These are phyloP conservation scores for Lyophyllum semitale DNA, from an alignment of 768 basidiomycete genomes.

Conservation along the genomic window DNA sequence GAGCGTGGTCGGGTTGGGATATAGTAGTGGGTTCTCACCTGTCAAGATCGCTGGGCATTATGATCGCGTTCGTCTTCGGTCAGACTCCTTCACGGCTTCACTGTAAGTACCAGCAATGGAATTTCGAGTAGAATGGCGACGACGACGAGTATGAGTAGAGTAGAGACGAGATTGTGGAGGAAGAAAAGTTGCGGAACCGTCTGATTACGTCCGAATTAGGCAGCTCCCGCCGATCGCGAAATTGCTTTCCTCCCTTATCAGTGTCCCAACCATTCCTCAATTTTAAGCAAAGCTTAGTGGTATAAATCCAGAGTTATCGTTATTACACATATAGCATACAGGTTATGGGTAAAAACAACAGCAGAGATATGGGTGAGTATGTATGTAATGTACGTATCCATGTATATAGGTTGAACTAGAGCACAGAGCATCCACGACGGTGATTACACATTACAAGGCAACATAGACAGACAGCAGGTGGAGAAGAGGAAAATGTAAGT, in stretches of 20 bases:
- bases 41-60: conserved; percentile 27
- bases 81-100: no score
- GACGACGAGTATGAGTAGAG: neutral
- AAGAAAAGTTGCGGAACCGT: neutral
- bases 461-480: no score
- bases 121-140: neutral
- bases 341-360: no score
- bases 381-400: neutral
- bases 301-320: conserved; percentile 15
- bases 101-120: neutral
- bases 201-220: conserved; percentile 11
- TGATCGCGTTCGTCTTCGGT: neutral
- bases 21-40: conserved; percentile 16
- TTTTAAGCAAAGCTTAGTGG: neutral
- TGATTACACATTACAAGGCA: no score
- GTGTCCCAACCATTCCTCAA: neutral
- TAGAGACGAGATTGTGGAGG: neutral
- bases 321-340: conserved; percentile 14
- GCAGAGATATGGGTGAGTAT: neutral
- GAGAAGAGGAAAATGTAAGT: no score
- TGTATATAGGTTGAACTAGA: neutral
- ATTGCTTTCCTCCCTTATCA: neutral
- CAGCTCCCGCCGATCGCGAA: conserved; percentile 7
- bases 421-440: no score
- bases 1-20: neutral